A percentile compares a stretch with the other conserved stretches of the same genome.
These are phyloP conservation scores for Stephanodiscus triporus DNA, from an alignment of 108 stramenopile genomes.

Conservation along the genomic window DNA sequence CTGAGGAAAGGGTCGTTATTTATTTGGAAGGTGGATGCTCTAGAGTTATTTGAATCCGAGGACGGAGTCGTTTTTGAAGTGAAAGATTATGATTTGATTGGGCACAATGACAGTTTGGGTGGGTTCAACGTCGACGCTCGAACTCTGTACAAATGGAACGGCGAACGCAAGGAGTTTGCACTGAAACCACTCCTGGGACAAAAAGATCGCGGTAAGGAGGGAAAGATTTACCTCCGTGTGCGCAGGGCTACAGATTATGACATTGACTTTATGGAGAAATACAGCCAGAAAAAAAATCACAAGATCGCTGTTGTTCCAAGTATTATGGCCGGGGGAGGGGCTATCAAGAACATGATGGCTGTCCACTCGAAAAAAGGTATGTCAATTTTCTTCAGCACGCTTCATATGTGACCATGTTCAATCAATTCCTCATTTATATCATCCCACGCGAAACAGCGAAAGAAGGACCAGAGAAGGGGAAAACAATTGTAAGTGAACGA, in stretches of 20 bases:
- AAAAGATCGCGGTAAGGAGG: conserved; percentile 38
- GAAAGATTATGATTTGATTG: conserved; percentile 69
- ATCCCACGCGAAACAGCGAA: conserved; percentile 16
- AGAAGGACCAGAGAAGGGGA: conserved; percentile 31
- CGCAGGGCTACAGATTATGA: conserved; percentile 74
- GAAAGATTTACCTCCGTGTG: conserved; percentile 66
- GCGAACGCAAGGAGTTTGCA: conserved; percentile 61
- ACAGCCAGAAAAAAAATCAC: conserved; percentile 26
- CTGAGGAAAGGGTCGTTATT: conserved; percentile 69
- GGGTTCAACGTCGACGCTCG: conserved; percentile 47
- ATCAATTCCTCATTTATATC: background rate
- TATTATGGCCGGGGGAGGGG: conserved; percentile 21
- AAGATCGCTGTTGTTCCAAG: conserved; percentile 12
- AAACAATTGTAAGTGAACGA: conserved; percentile 4
- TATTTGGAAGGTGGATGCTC: conserved; percentile 53
- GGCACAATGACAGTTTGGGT: conserved; percentile 62
- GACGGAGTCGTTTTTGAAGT: conserved; percentile 73
- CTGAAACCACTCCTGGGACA: conserved; percentile 34
- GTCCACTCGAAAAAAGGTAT: conserved; percentile 51
- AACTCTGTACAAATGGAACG: conserved; percentile 61
- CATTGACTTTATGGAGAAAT: conserved; percentile 67
- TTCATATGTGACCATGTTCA: background rate
- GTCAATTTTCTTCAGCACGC: conserved; percentile 4
- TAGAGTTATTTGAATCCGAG: conserved; percentile 61
- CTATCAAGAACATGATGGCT: conserved; percentile 49